Evolutionary conservation across 2,329 filamentous ascomycete genomes (phyloP), one percentile per base, ranked within the genome.

Genomic region (Orbilia javanica): DNA sequence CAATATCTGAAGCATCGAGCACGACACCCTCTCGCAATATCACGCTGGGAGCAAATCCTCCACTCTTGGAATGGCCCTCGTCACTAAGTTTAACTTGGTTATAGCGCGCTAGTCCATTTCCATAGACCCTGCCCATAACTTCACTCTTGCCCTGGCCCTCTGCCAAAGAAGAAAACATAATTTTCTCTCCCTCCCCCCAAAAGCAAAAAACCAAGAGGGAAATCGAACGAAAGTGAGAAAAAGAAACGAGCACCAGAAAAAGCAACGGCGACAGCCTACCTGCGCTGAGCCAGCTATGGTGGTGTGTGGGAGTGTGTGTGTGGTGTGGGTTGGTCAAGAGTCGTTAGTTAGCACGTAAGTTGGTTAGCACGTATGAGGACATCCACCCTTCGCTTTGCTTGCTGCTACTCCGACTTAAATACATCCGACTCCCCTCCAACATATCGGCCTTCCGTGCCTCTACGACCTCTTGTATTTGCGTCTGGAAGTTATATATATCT

Each of bases 21-120:
- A 77, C 73, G 73, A 77, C 73, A 77, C 66, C 62, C 60, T 71
- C 73, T 70, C 73, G 73, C 73, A 71, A 77, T 70, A 77, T 77
- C 65, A 71, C 66, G 72, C 72, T 66, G 70, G 50, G n/a, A n/a
- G 42, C 34, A 11, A 67, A 68, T 68, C 62, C 63, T 74, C 70
- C 70, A 67, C 52, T 67, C 52, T 52, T 20, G 57, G 70, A 67
- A 44, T 46, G n/a, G 44, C 25, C 55, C 71, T 64, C 72, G 65
- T 76, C 70, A 67, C 70, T 74, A 74, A 74, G 70, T 74, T 74
- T 74, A 74, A 74, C 70, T 74, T 63, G 70, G 46, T 31, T 46
- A n/a, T 8, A 39, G 27, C 20, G 31, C 42, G 53, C 70, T 68
- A 74, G 46, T 20, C 70, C 29, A 11, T 5, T 53, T 74, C 53